Base-by-base conservation (phyloP, 306 rosid genomes). In the Senna tora region DNA sequence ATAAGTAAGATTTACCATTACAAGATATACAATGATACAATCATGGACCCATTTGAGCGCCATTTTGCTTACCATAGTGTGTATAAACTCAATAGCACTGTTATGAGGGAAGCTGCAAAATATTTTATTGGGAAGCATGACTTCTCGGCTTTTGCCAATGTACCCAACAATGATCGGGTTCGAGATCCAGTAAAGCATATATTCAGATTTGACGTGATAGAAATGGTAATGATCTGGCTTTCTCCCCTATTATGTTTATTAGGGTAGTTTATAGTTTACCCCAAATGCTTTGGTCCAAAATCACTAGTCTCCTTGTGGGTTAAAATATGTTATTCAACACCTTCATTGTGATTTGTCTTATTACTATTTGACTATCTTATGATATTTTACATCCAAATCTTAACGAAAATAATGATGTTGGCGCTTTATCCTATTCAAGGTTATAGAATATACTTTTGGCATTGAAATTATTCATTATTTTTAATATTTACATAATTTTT, bases 101-200 rank as follows among this genome's bases (percentile, higher is more conserved):
- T 74, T 25, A 91, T 94, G 94, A 84, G 77, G 86, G 97, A 91
- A 82, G 97, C 94, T 83, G 92, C 97, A 25, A 67, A 69, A 65
- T 65, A 84, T 82, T 91, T 84, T 69, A 67, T 94, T 43, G 97
- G 98, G 77, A 86, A 71, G 78, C 95, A 91, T 69, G 90, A 94
- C 77, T 94, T 91, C 88, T 86, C 98, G 58, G 96, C 97, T 30
- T 94, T 94, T 78, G 96, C 84, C 51, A 94, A 94, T 80, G 83
- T 83, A 67, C 84, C 98, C 50, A 91, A 78, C 73, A 84, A 74
- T 33, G 97, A 94, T 65, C 59, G 89, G 73, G 83, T 87, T 50
- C 87, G 64, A 2, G 79, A 89, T 82, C 96, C 97, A 42, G 87
- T 91, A 33, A 94, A 94, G 90, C 73, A 62, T 73, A 77, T 94